Evolutionary conservation across 306 rosid genomes (phyloP).

Genomic region (Gleditsia sinensis): DNA sequence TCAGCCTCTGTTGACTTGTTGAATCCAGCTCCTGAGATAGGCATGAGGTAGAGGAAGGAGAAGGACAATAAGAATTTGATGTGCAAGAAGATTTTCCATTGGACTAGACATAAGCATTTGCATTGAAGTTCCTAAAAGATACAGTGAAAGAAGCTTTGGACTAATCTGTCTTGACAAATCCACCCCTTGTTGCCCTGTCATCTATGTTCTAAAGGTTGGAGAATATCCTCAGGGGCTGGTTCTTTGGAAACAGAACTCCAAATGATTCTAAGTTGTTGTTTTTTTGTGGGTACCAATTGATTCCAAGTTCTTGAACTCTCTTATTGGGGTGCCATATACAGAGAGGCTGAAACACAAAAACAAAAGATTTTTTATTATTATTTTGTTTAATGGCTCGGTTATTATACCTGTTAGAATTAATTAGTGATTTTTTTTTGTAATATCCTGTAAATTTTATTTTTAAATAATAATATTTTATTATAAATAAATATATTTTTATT

Average conservation of each 20-base stretch:
- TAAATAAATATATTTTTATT: no score
- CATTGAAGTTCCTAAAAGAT: constrained; percentile 16
- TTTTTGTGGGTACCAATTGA: no score
- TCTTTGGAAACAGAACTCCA: constrained; percentile 7
- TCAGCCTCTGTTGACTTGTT: constrained; percentile 38
- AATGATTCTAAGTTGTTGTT: no score
- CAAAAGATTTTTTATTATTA: no score
- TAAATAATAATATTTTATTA: no score
- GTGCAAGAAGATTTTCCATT: constrained; percentile 45
- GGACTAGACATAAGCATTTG: constrained; percentile 42
- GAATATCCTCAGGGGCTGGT: constrained; percentile 12
- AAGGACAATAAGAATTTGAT: not conserved
- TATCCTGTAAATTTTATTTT: no score
- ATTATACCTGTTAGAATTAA: no score
- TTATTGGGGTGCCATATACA: constrained; percentile 1
- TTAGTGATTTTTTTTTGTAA: no score
- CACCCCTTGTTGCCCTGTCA: constrained; percentile 17
- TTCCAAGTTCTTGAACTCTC: constrained; percentile 19
- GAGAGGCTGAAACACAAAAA: not conserved
- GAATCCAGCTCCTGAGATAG: constrained; percentile 42
- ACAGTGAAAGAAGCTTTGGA: constrained; percentile 20
- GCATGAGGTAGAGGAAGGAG: constrained; percentile 26
- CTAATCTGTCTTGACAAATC: constrained; percentile 8
- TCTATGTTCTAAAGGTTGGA: constrained; percentile 5
- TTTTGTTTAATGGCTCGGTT: no score